Evolutionary conservation across 2,329 filamentous ascomycete species (phyloP), one percentile per base, ranked within the genome.

Genomic region (Colletotrichum abscissum): DNA sequence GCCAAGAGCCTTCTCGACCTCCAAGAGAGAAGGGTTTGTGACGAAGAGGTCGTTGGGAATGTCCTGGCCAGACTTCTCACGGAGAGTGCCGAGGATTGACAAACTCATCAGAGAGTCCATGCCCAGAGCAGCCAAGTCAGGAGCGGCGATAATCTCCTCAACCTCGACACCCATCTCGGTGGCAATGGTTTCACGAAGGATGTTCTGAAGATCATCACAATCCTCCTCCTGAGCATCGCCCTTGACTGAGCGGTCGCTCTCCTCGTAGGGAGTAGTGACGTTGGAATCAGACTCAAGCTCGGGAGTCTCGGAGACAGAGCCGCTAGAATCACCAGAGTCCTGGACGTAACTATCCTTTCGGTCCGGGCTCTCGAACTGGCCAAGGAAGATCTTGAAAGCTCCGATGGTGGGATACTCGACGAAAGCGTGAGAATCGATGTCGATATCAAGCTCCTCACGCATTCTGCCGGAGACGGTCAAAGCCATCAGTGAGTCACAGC

Each of bases 101-200:
- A 91, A 78, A 52, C 86, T 88, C 84, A 91, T 89, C 26, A 90
- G 83, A 2, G 88, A 91, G 78, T 91, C 89, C 83, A 91, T 89
- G 3, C 89, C 89, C 14, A 90, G 81, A 2, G 87, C 86, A n/a
- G 86, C 86, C 67, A 91, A 82, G 75, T 90, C 87, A 0, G 87
- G 86, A 0, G 87, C 86, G 26, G 87, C 87, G 3, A 88, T 80
- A 35, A 91, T 85, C 76, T 94, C 92, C 35, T 91, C 89, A 12
- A 92, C 84, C 28, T 92, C 89, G n/a, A 94, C 90, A 70, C 91
- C 91, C 88, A 94, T 93, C 81, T 94, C 92, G 49, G 88, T 86
- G n/a, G 92, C 90, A 74, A 94, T 91, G 69, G 92, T 93, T 67
- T 89, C 87, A 80, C 92, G 90, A 59, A 93, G 87, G 76, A 88